Evolutionary conservation across 139 green algal genomes (phyloP).

Genomic region (Volvox africanus): DNA sequence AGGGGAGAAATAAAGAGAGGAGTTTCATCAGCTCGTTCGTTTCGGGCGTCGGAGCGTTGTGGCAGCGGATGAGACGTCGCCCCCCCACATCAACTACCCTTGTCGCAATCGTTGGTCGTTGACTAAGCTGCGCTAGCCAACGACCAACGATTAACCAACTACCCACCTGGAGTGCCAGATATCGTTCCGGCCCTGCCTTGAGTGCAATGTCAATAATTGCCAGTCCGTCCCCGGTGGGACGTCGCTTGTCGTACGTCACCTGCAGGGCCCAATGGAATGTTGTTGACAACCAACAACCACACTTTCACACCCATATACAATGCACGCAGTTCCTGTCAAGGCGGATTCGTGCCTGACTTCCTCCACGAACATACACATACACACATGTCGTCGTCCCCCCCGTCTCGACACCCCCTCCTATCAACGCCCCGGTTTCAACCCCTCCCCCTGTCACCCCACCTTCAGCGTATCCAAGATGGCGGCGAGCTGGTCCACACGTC

Average conservation of each 20-base stretch:
- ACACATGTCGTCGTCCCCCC: not conserved
- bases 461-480: not conserved
- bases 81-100: too few relatives aligned
- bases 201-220: constrained; percentile 53
- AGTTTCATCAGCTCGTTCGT: too few relatives aligned
- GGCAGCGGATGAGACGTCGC: not conserved
- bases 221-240: constrained; percentile 40
- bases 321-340: too few relatives aligned
- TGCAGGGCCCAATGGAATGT: not conserved
- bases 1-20: not conserved
- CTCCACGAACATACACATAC: too few relatives aligned
- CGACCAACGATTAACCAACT: too few relatives aligned
- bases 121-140: too few relatives aligned
- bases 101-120: too few relatives aligned
- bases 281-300: too few relatives aligned
- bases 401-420: not conserved
- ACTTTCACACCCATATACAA: too few relatives aligned
- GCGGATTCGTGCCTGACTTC: too few relatives aligned
- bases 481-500: not conserved
- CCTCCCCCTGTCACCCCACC: not conserved
- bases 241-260: constrained; percentile 25
- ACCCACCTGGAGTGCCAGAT: constrained; percentile 47
- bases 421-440: too few relatives aligned
- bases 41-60: not conserved
- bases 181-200: constrained; percentile 26